Evolutionary conservation across 2,329 filamentous ascomycete species (phyloP), one percentile per base, ranked within the genome.

Genomic region (Sclerotinia sclerotiorum): DNA sequence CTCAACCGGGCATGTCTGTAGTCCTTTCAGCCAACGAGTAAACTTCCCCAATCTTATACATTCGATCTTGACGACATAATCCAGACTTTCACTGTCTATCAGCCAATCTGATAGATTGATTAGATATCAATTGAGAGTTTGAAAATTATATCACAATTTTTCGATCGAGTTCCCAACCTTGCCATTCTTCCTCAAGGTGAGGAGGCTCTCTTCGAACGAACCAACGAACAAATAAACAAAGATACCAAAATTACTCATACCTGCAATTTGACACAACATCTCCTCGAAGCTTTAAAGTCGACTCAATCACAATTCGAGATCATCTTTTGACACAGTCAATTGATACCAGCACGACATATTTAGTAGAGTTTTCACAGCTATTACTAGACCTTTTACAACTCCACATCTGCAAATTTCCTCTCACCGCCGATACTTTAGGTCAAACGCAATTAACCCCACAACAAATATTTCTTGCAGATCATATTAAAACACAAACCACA

Each of bases 1-100:
- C 78, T 78, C 78, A 75, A 75, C 79, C 77, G 79, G 81, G 81
- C 82, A 77, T 84, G 86, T 86, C 86, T 86, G 88, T 87, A 93
- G 91, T 92, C 90, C 90, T 88, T 88, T 90, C 93, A 91, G 89
- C 90, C 74, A 89, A 88, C 83, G 90, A 93, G 85, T 85, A 51
- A 32, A 63, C 27, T 29, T 83, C 83, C 84, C 84, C 84, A 85
- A 87, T 84, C 82, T 81, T 80, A 58, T 58, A 17, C 82, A 84
- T 86, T 82, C 83, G 83, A 84, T 79, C 81, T 88, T 85, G 88
- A 90, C 88, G 84, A 86, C 89, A 89, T 87, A 89, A 35, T 78
- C 78, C 80, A 83, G 81, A 86, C 85, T 81, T 82, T 83, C 67
- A 73, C 68, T 75, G 76, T 78, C 74, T 72, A 71, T 49, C 65